Percentiles rank a stretch among this genome's conserved stretches.
Evolutionary conservation across 1,139 yeast genomes (phyloP).

Genomic region (Saccharomyces pastorianus): DNA sequence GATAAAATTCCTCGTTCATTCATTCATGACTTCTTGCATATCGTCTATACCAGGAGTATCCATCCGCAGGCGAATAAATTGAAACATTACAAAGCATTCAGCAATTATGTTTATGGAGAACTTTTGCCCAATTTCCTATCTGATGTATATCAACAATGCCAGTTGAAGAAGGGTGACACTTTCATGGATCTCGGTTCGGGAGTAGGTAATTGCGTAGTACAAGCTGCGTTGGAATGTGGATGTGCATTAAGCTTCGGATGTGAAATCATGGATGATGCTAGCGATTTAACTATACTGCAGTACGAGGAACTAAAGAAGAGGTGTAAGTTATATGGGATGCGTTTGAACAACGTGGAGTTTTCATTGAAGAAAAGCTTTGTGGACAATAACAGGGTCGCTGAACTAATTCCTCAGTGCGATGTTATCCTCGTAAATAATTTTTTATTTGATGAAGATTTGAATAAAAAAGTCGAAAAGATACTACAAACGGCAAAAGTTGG

Average conservation of each 20-base stretch:
- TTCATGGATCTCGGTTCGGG: constrained; percentile 90
- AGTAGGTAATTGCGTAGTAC: constrained; percentile 85
- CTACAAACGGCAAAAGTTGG: constrained; percentile 63
- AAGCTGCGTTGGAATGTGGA: constrained; percentile 83
- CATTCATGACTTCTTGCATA: constrained; percentile 60
- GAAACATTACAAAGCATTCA: constrained; percentile 72
- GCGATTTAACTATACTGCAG: constrained; percentile 58
- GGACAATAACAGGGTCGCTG: constrained; percentile 48
- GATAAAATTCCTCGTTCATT: constrained; percentile 46
- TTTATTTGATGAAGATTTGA: constrained; percentile 66
- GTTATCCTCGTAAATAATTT: constrained; percentile 76
- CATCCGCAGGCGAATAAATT: constrained; percentile 63
- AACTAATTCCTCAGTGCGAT: constrained; percentile 53
- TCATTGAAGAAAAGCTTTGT: constrained; percentile 67
- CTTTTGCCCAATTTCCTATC: constrained; percentile 70
- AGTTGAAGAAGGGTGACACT: constrained; percentile 43
- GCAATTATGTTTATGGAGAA: constrained; percentile 90
- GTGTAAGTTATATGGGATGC: constrained; percentile 55
- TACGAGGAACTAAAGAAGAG: constrained; percentile 50
- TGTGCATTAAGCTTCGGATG: constrained; percentile 73
- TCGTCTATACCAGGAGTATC: constrained; percentile 69
- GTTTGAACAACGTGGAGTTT: constrained; percentile 47
- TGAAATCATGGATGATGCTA: constrained; percentile 81
- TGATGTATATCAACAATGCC: constrained; percentile 58
- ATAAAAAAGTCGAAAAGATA: constrained; percentile 58